A percentile compares a stretch with the other conserved stretches of the same genome.
Evolutionary conservation across 192 early-diverging fungal genomes (phyloP).

Genomic region (Coemansia sp.): DNA sequence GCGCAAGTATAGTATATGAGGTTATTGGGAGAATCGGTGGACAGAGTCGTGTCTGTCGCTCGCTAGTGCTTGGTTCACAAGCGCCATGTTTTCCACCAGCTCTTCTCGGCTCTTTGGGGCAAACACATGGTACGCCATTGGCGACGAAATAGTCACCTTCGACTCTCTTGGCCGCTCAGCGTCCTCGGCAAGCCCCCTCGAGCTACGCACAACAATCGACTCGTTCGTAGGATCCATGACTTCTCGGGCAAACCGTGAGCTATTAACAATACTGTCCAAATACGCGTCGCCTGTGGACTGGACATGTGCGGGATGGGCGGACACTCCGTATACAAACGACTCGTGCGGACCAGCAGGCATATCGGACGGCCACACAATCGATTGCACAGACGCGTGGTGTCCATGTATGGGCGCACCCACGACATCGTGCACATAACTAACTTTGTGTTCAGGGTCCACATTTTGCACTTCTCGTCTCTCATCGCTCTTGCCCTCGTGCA

Average conservation of each 20-base stretch:
- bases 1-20: no score
- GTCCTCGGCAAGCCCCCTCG: conserved; percentile 19
- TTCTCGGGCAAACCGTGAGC: conserved; percentile 46
- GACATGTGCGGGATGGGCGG: conserved; percentile 2
- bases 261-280: conserved; percentile 46
- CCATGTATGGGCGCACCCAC: not conserved
- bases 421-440: no score
- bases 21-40: not conserved
- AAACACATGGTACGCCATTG: conserved; percentile 45
- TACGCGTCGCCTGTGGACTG: conserved; percentile 40
- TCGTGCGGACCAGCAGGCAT: conserved; percentile 6
- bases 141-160: conserved; percentile 28
- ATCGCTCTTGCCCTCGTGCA: conserved; percentile 9
- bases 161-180: not conserved
- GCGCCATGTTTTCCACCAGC: conserved; percentile 28
- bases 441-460: not conserved
- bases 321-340: conserved; percentile 44
- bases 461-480: not conserved
- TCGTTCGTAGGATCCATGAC: conserved; percentile 26
- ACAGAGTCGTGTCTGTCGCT: not conserved
- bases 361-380: conserved; percentile 27
- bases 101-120: conserved; percentile 39
- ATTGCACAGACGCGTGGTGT: conserved; percentile 12
- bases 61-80: conserved; percentile 8
- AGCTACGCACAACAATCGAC: conserved; percentile 28